Conservation (phyloP, 1,139 yeast genomes). For the Diutina siamensis region DNA sequence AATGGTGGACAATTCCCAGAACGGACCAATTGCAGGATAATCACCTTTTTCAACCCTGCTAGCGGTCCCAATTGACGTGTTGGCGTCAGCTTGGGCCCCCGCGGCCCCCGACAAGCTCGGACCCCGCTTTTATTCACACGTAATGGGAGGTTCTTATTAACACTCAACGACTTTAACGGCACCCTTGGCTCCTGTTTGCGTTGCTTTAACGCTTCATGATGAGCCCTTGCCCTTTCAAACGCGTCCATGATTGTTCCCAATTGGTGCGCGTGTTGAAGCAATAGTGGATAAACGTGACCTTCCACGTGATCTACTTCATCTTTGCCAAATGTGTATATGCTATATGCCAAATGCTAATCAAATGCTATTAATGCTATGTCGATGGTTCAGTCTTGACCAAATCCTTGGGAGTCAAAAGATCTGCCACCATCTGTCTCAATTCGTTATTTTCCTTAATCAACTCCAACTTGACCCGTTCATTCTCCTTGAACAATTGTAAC, state of each 20-base stretch:
- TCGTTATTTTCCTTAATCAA: constrained; percentile 42
- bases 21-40: too few relatives aligned
- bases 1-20: too few relatives aligned
- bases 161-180: neutral
- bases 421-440: constrained; percentile 28
- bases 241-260: neutral
- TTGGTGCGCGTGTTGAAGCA: neutral
- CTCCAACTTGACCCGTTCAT: constrained; percentile 47
- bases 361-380: neutral
- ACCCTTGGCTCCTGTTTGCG: neutral
- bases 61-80: too few relatives aligned
- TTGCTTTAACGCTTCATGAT: constrained; percentile 1
- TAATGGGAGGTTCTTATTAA: too few relatives aligned
- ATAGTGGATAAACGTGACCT: neutral
- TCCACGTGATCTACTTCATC: neutral
- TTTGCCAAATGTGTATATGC: neutral
- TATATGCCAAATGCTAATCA: neutral
- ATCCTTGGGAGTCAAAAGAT: too few relatives aligned
- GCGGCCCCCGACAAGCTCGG: too few relatives aligned
- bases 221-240: neutral
- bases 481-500: constrained; percentile 42
- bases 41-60: too few relatives aligned
- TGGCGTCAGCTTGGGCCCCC: too few relatives aligned
- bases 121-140: too few relatives aligned
- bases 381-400: too few relatives aligned